A percentile compares a stretch with the other conserved stretches of the same genome.
Conservation (phyloP, 2,329 filamentous ascomycete species). For the Hypoxylon sp. region DNA sequence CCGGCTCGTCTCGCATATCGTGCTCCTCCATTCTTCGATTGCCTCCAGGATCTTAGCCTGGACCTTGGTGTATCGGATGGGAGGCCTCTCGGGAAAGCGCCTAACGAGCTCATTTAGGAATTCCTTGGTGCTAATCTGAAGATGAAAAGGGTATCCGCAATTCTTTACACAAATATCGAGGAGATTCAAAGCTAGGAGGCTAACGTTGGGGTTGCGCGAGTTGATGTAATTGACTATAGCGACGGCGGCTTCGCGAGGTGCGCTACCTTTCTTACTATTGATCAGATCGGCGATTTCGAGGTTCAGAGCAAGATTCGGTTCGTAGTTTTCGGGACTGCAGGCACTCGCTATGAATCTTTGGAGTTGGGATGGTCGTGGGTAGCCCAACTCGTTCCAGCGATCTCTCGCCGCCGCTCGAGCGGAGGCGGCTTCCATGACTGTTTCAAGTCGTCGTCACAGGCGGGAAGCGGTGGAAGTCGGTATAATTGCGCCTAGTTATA, state of each 20-base stretch:
- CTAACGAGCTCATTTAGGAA: constrained; percentile 98
- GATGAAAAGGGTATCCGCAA: constrained; percentile 98
- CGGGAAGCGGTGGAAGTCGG: constrained; percentile 2
- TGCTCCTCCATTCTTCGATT: constrained; percentile 98
- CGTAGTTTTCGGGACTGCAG: constrained; percentile 97
- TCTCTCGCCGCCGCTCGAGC: constrained; percentile 95
- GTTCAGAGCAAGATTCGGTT: constrained; percentile 95
- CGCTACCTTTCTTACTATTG: constrained; percentile 96
- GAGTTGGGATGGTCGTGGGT: constrained; percentile 85
- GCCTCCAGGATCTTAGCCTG: constrained; percentile 94
- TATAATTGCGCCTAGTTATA: constrained; percentile 38
- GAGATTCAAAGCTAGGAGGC: constrained; percentile 88
- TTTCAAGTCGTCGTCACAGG: constrained; percentile 38
- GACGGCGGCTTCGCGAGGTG: constrained; percentile 93
- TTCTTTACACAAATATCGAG: constrained; percentile 99
- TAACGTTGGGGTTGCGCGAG: constrained; percentile 95
- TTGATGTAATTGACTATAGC: constrained; percentile 96
- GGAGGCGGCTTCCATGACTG: constrained; percentile 90
- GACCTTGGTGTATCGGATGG: constrained; percentile 86
- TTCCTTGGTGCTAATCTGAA: constrained; percentile 98
- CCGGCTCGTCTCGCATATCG: constrained; percentile 97
- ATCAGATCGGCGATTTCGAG: constrained; percentile 97
- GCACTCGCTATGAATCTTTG: constrained; percentile 97
- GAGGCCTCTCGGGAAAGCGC: constrained; percentile 93
- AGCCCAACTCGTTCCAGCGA: constrained; percentile 87